phyloP scores from a whole-genome alignment of 345 rosid genomes.

The Linum tenue region DNA sequence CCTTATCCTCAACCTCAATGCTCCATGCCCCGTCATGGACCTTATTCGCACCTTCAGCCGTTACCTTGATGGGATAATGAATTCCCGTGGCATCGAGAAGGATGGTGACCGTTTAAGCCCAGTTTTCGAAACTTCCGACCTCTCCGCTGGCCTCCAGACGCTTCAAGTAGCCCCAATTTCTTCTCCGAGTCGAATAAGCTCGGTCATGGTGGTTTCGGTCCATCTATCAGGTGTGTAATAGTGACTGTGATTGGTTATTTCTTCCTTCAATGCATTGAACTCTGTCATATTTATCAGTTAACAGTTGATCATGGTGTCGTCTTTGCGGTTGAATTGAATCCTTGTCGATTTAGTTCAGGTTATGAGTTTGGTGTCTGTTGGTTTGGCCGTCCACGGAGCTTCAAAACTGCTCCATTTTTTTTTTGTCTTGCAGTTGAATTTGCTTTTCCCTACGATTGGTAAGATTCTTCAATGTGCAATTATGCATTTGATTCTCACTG shows the following conservation, averaged over 20 bases:
- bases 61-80: constrained; percentile 17
- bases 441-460: no score
- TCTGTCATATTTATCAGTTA: no score
- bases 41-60: constrained; percentile 16
- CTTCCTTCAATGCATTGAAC: no score
- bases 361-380: no score
- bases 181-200: constrained; percentile 70
- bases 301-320: no score
- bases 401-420: no score
- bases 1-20: background rate
- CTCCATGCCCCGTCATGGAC: constrained; percentile 21
- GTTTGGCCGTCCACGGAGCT: no score
- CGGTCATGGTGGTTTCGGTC: constrained; percentile 91
- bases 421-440: no score
- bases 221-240: constrained; percentile 50
- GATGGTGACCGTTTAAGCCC: background rate
- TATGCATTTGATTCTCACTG: no score
- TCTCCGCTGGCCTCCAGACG: constrained; percentile 48
- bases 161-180: constrained; percentile 59
- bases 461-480: no score
- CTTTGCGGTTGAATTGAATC: no score
- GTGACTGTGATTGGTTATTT: background rate
- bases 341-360: no score
- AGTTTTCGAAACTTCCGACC: constrained; percentile 25
- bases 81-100: background rate